Evolutionary conservation across 495 filamentous ascomycete species (phyloP).

Genomic region (Xylaria nigripes): DNA sequence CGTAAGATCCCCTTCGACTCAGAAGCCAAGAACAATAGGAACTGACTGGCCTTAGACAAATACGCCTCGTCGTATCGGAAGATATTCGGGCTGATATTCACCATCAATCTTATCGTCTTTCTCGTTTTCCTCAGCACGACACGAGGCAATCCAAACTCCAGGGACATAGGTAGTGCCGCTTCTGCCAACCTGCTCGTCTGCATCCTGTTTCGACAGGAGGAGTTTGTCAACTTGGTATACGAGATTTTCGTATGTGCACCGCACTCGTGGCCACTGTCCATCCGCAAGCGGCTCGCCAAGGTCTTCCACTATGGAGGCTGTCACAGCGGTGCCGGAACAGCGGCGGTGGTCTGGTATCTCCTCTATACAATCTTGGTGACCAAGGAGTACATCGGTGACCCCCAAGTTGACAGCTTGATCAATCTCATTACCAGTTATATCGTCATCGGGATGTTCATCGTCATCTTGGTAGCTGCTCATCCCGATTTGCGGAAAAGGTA

Average conservation of each 20-base stretch:
- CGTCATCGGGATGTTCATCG: conserved; percentile 33
- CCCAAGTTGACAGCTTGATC: conserved; percentile 14
- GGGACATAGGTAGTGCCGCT: conserved; percentile 31
- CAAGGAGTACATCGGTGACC: conserved; percentile 34
- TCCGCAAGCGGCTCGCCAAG: conserved; percentile 61
- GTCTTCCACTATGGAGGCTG: conserved; percentile 72
- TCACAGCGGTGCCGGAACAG: conserved; percentile 63
- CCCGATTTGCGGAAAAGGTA: conserved; percentile 44
- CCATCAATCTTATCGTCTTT: conserved; percentile 20
- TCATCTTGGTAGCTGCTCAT: conserved; percentile 38
- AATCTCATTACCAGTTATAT: conserved; percentile 37
- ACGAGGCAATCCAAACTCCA: conserved; percentile 21
- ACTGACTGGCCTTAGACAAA: conserved; percentile 21
- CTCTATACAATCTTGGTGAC: conserved; percentile 40
- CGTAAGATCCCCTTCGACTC: conserved; percentile 11
- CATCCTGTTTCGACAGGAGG: conserved; percentile 61
- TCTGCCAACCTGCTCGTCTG: conserved; percentile 41
- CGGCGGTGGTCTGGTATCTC: conserved; percentile 62
- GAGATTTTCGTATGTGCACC: conserved; percentile 48
- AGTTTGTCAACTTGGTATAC: conserved; percentile 67
- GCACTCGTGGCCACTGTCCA: conserved; percentile 49
- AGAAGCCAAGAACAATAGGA: not conserved
- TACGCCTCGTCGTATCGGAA: conserved; percentile 27
- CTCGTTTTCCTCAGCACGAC: conserved; percentile 14
- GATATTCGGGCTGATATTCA: conserved; percentile 23